Conservation (phyloP, 768 basidiomycete genomes). For the Suillus ampliporus region DNA sequence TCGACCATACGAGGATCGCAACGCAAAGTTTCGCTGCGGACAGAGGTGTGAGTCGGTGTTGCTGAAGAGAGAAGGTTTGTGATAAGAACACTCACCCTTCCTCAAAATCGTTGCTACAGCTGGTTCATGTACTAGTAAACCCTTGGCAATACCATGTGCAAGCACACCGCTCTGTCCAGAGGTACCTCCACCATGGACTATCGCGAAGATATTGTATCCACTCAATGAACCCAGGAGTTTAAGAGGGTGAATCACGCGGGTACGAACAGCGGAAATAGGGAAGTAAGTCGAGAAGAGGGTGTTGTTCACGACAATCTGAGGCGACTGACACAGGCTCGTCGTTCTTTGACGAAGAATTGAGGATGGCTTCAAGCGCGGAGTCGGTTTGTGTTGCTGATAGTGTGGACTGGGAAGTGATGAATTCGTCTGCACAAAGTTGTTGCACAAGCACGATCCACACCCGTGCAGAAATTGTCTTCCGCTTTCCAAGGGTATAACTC, state of each 20-base stretch:
- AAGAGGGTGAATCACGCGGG: slow-evolving; percentile 82
- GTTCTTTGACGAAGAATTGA: slow-evolving; percentile 18
- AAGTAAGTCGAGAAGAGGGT: slow-evolving; percentile 83
- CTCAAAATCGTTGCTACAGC: slow-evolving; percentile 67
- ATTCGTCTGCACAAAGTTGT: slow-evolving; percentile 17
- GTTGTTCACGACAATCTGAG: slow-evolving; percentile 86
- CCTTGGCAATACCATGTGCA: slow-evolving; percentile 77
- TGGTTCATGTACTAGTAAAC: slow-evolving; percentile 74
- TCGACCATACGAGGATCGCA: slow-evolving; percentile 98
- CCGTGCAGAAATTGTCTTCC: slow-evolving; percentile 89
- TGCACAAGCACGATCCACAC: slow-evolving; percentile 88
- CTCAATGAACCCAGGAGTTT: slow-evolving; percentile 84
- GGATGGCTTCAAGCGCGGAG: slow-evolving; percentile 7
- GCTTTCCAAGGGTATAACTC: slow-evolving; percentile 82
- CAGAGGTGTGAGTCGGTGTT: slow-evolving; percentile 8
- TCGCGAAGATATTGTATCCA: slow-evolving; percentile 78
- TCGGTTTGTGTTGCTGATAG: slow-evolving; percentile 18
- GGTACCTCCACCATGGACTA: slow-evolving; percentile 87
- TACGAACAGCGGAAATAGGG: slow-evolving; percentile 72
- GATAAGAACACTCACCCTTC: slow-evolving; percentile 59
- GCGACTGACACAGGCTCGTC: slow-evolving; percentile 52
- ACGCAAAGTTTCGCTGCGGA: slow-evolving; percentile 77
- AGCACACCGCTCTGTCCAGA: slow-evolving; percentile 95
- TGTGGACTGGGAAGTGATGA: slow-evolving; percentile 6
- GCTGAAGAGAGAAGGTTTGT: too few relatives aligned